Evolutionary conservation across 2,329 filamentous ascomycete species (phyloP).

Genomic region (Beauveria scarabaeidicola): DNA sequence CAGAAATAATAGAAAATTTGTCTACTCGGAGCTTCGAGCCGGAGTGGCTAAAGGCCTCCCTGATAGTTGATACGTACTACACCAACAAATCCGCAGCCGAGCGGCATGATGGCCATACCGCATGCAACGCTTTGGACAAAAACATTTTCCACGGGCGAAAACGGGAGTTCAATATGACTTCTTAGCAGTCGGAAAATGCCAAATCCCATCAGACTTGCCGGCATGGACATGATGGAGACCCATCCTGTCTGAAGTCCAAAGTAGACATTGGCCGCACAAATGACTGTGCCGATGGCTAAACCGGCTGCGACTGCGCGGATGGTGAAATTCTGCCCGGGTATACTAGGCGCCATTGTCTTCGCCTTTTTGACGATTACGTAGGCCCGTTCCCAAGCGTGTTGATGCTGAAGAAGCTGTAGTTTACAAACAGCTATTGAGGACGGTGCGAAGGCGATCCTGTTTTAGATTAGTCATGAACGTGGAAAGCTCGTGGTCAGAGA

Average conservation of each 20-base stretch:
- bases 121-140: conserved; percentile 93
- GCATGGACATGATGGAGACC: conserved; percentile 89
- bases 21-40: background rate
- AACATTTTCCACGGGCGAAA: conserved; percentile 93
- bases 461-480: conserved; percentile 2
- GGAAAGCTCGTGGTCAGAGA: no score
- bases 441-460: background rate
- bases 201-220: conserved; percentile 86
- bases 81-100: conserved; percentile 91
- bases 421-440: background rate
- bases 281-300: conserved; percentile 75
- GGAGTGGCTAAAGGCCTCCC: background rate
- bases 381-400: background rate
- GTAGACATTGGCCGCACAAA: conserved; percentile 96
- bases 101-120: conserved; percentile 90
- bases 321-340: conserved; percentile 65
- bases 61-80: conserved; percentile 44
- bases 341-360: conserved; percentile 16
- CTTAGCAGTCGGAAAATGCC: conserved; percentile 80
- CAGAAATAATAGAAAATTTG: background rate
- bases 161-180: conserved; percentile 66
- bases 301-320: conserved; percentile 71
- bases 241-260: conserved; percentile 84
- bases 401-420: background rate
- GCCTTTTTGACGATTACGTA: background rate